phyloP scores from a whole-genome alignment of 345 rosid species.

The Theobroma cacao region DNA sequence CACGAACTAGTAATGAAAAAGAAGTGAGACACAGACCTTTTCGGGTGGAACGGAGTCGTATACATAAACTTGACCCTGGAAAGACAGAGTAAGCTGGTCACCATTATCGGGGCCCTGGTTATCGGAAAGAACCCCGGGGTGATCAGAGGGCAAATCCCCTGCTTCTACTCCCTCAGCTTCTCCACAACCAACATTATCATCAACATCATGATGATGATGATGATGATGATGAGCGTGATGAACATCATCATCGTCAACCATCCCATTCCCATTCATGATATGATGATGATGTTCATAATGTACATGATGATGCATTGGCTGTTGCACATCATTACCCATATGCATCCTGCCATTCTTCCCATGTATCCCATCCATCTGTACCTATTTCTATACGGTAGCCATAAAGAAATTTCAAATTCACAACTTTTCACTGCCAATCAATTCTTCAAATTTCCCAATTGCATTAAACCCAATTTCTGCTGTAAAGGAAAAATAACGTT shows the following conservation, averaged over 20 bases:
- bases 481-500: neutral
- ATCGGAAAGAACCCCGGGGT: slow-evolving; percentile 46
- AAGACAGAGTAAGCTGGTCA: slow-evolving; percentile 68
- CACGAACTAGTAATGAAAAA: slow-evolving; percentile 1
- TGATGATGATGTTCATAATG: slow-evolving; percentile 47
- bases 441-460: neutral
- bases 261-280: slow-evolving; percentile 35
- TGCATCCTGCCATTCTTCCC: slow-evolving; percentile 41
- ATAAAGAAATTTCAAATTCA: neutral
- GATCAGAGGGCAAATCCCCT: slow-evolving; percentile 47
- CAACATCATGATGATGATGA: neutral
- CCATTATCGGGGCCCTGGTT: slow-evolving; percentile 42
- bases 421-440: neutral
- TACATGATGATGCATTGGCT: slow-evolving; percentile 29
- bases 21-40: slow-evolving; percentile 37
- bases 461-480: neutral
- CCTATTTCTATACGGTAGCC: neutral
- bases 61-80: slow-evolving; percentile 77
- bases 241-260: slow-evolving; percentile 40
- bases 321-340: slow-evolving; percentile 36
- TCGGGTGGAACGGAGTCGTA: slow-evolving; percentile 68
- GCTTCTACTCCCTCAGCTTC: slow-evolving; percentile 33
- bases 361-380: slow-evolving; percentile 43
- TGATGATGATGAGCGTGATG: slow-evolving; percentile 6
- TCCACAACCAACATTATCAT: slow-evolving; percentile 17